Conservation (phyloP, 2,329 filamentous ascomycete genomes). For the Xylariaceae sp. region DNA sequence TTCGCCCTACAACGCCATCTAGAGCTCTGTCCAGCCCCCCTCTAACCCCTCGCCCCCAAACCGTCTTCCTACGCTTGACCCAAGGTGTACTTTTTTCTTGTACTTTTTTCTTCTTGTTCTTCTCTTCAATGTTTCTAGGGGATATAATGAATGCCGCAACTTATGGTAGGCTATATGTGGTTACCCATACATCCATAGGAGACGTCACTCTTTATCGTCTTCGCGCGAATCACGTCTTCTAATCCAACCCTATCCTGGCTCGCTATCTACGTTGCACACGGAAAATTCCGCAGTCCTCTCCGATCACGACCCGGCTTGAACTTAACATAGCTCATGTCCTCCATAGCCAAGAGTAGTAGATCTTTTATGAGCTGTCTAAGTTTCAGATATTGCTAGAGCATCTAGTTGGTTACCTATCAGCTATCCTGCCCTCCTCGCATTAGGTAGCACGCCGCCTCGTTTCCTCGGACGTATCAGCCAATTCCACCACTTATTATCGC, state of each 20-base stretch:
- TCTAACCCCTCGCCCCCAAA: no score
- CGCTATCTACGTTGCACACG: constrained; percentile 8
- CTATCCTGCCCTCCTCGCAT: constrained; percentile 11
- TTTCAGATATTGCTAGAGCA: constrained; percentile 17
- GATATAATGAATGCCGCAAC: background rate
- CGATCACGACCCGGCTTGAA: constrained; percentile 4
- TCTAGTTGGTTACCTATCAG: constrained; percentile 8
- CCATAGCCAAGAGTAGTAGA: constrained; percentile 19
- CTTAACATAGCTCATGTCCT: constrained; percentile 1
- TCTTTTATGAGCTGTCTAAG: background rate
- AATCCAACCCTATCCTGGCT: constrained; percentile 7
- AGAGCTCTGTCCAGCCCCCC: background rate
- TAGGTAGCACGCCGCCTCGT: background rate
- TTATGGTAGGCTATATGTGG: background rate
- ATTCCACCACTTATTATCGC: background rate
- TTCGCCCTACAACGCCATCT: background rate
- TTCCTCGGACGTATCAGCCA: background rate
- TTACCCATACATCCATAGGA: constrained; percentile 3
- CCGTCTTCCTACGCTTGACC: no score
- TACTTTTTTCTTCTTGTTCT: no score
- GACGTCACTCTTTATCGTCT: constrained; percentile 8
- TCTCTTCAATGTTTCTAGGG: background rate
- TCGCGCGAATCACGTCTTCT: background rate
- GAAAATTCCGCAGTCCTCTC: constrained; percentile 13
- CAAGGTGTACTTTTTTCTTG: no score